phyloP scores from a whole-genome alignment of 2,329 filamentous ascomycete genomes.

The Cercospora sp. region DNA sequence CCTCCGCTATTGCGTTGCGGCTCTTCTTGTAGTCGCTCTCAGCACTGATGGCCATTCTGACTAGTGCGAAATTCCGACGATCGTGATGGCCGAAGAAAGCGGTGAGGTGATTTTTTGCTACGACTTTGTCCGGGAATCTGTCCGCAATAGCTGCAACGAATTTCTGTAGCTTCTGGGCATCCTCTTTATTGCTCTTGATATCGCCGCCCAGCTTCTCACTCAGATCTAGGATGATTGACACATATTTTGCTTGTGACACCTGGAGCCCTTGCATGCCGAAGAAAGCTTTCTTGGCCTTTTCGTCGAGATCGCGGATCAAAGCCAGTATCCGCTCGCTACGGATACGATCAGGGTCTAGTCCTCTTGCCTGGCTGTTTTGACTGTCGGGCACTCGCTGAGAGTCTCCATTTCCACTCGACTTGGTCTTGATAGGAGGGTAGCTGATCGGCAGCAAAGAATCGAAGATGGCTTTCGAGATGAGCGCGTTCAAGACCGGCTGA shows the following conservation, averaged over 20 bases:
- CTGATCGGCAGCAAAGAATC: conserved; percentile 87
- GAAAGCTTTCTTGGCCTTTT: conserved; percentile 79
- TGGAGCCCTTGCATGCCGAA: conserved; percentile 82
- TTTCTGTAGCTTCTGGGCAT: conserved; percentile 65
- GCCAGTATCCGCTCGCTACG: conserved; percentile 82
- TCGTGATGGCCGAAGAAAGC: conserved; percentile 92
- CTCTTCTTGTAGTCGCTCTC: conserved; percentile 92
- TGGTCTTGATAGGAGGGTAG: conserved; percentile 69
- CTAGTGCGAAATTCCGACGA: conserved; percentile 82
- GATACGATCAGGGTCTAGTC: conserved; percentile 70
- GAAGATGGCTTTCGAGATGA: conserved; percentile 81
- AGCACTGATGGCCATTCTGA: conserved; percentile 79
- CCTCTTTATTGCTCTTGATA: conserved; percentile 64
- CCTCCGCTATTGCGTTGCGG: conserved; percentile 83
- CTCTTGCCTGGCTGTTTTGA: conserved; percentile 47
- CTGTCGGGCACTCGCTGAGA: conserved; percentile 63
- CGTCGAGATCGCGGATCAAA: conserved; percentile 74
- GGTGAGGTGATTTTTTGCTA: conserved; percentile 74
- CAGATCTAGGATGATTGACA: conserved; percentile 74
- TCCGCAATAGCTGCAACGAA: conserved; percentile 72
- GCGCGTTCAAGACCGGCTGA: conserved; percentile 77
- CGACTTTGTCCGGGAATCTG: conserved; percentile 72
- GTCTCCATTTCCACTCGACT: conserved; percentile 49
- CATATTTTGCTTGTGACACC: conserved; percentile 68
- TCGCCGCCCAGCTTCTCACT: conserved; percentile 86